Evolutionary conservation across 441 rosid genomes (phyloP), one percentile per base, ranked within the genome.

Genomic region (Erodium chrysanthum): DNA sequence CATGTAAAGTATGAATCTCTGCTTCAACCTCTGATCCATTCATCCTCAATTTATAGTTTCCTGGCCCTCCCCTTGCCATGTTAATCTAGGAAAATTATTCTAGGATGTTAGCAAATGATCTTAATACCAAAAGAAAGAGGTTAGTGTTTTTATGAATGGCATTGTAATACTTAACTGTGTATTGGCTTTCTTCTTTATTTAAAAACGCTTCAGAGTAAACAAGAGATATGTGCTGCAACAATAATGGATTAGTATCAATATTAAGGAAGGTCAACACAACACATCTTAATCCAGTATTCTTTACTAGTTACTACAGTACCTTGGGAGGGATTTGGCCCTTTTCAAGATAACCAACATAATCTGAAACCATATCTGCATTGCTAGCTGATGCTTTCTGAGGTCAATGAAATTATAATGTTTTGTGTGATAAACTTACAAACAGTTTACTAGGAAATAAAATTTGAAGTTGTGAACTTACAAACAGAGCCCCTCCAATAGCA

Each of bases 261-360:
- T 72, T 67, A 66, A 68, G 67, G 71, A 69, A 66, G 52, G 66
- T 48, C 60, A 7, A 59, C 33, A 59, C 5, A 12, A 12, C 60
- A 22, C 23, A 22, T 12, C 20, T 35, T 27, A 31, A 63, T 46
- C 33, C 65, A 23, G 56, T n/a, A 22, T 56, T 50, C 60, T 73
- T 64, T 25, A 50, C 17, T 25, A 20, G 71, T 64, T 25, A 50
- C 17, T 25, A 20, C 23, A 54, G 64, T 79, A 96, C 99, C 99
- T 90, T 96, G 69, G 99, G 99, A 75, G 99, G 99, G 71, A 96
- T 92, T 87, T 96, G 98, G 42, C 97, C 99, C 84, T 96, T 96
- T 78, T 96, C 98, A 56, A 96, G 92, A 77, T 92, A 90, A 78
- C 98, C 98, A 75, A 96, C 69, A 70, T 92, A 96, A 86, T 96